Evolutionary conservation across 768 basidiomycete genomes (phyloP), one percentile per base, ranked within the genome.

Genomic region (Agrocybe praecox): DNA sequence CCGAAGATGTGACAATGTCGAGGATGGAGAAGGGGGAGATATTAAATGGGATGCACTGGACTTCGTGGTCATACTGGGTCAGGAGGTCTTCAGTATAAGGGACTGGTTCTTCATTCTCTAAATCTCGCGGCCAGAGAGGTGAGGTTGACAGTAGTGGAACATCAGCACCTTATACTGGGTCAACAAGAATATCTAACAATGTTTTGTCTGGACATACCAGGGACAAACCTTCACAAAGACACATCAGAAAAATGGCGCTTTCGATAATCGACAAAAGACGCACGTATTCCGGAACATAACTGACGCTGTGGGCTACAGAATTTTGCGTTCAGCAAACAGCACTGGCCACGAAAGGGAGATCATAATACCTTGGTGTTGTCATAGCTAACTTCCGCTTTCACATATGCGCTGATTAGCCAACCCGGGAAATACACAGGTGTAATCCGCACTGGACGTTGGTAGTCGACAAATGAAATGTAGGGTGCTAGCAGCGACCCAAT

Each of bases 371-470:
- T 60, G 57, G 19, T 14, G 19, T 54, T 59, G 21, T 53, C 43
- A 40, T 61, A 55, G 52, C 67, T 29, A 66, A 69, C 72, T 61
- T 71, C 71, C 10, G 70, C 77, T 61, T 80, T 71, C 17, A 84
- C 62, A 65, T 86, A 81, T 9, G 76, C 82, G 60, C 84, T 82
- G 26, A 88, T 68, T 26, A 84, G 72, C 87, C 87, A 89, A 11
- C 76, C 79, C 3, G 87, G 87, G 50, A 86, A 81, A 64, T 88
- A 89, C 2, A 85, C 69, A 7, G 85, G 78, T 46, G 76, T 70
- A 22, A 84, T 74, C 21, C 75, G 78, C 12, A 69, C 66, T 21
- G 86, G 85, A 47, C 63, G 75, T 4, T 80, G 57, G 48, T 75
- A 70, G 42, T 72, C 66, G 58, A 74, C 65, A 21, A 62, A 65